Evolutionary conservation across 1,284 basidiomycete genomes (phyloP).

Genomic region (Pterula multifida): DNA sequence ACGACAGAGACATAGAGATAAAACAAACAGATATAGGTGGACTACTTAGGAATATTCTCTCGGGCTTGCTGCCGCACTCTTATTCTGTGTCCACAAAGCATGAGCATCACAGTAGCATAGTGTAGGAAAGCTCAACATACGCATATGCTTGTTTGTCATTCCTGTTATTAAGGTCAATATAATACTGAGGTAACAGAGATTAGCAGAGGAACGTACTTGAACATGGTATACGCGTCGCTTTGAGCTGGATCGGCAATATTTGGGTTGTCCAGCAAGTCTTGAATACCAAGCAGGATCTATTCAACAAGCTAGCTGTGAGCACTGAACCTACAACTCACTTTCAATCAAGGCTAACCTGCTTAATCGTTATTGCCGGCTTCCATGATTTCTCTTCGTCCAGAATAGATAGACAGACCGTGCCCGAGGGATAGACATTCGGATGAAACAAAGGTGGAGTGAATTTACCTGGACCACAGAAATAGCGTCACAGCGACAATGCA

Average conservation of each 20-base stretch:
- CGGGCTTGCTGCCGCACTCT: slow-evolving; percentile 73
- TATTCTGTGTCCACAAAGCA: slow-evolving; percentile 34
- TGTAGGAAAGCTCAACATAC: slow-evolving; percentile 31
- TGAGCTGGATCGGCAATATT: slow-evolving; percentile 95
- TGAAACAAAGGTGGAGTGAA: slow-evolving; percentile 95
- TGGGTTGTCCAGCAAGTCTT: slow-evolving; percentile 88
- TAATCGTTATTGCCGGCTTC: slow-evolving; percentile 99
- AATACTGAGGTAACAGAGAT: too few species aligned
- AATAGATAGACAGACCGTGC: slow-evolving; percentile 96
- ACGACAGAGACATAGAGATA: slow-evolving; percentile 7
- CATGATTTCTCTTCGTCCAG: slow-evolving; percentile 98
- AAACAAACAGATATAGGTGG: slow-evolving; percentile 5
- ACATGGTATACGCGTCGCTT: slow-evolving; percentile 95
- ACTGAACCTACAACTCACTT: not conserved
- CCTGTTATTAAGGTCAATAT: slow-evolving; percentile 29
- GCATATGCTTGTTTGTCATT: slow-evolving; percentile 87
- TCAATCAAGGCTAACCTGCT: slow-evolving; percentile 55
- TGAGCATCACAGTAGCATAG: not conserved
- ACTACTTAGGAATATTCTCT: slow-evolving; percentile 73
- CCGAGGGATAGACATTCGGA: slow-evolving; percentile 97
- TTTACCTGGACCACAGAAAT: slow-evolving; percentile 55
- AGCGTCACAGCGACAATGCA: slow-evolving; percentile 2
- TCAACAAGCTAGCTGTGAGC: slow-evolving; percentile 2
- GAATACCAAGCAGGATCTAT: slow-evolving; percentile 90
- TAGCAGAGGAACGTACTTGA: slow-evolving; percentile 57